These are phyloP conservation scores for Starmerella floris DNA, from an alignment of 805 yeast genomes.

Conservation along the genomic window DNA sequence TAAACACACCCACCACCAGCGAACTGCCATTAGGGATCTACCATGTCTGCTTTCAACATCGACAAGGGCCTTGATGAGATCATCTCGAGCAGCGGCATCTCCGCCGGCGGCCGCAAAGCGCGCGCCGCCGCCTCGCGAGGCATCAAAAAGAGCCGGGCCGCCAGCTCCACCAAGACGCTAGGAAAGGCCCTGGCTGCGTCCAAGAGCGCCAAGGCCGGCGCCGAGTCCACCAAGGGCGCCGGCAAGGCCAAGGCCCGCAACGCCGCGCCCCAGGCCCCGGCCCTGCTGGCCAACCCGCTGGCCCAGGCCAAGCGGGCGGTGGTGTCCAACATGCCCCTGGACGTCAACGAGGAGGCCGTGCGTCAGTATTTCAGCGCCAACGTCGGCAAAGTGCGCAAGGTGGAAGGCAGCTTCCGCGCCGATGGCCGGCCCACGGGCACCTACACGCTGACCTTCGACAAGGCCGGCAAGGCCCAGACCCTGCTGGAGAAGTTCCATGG, in stretches of 20 bases:
- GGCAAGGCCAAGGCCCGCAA: neutral
- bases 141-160: conserved; percentile 21
- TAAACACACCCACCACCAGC: too few species aligned
- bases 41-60: conserved; percentile 34
- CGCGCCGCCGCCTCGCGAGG: conserved; percentile 22
- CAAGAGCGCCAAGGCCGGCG: conserved; percentile 4
- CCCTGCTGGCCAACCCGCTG: conserved; percentile 29
- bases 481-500: conserved; percentile 81
- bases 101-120: conserved; percentile 9
- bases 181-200: conserved; percentile 11
- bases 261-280: neutral
- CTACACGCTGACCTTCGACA: conserved; percentile 72
- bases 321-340: conserved; percentile 50
- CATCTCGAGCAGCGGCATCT: conserved; percentile 40
- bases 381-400: conserved; percentile 70
- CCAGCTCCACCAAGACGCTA: conserved; percentile 9
- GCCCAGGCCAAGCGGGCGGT: conserved; percentile 55
- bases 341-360: conserved; percentile 22
- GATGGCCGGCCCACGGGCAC: conserved; percentile 84
- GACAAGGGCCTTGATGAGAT: conserved; percentile 94
- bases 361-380: conserved; percentile 76
- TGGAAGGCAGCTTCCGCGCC: conserved; percentile 66
- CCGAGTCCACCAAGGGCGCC: neutral
- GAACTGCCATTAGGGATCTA: too few species aligned
- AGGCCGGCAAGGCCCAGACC: conserved; percentile 52